phyloP scores from a whole-genome alignment of 495 filamentous ascomycete species.

The Penicillium taxi region DNA sequence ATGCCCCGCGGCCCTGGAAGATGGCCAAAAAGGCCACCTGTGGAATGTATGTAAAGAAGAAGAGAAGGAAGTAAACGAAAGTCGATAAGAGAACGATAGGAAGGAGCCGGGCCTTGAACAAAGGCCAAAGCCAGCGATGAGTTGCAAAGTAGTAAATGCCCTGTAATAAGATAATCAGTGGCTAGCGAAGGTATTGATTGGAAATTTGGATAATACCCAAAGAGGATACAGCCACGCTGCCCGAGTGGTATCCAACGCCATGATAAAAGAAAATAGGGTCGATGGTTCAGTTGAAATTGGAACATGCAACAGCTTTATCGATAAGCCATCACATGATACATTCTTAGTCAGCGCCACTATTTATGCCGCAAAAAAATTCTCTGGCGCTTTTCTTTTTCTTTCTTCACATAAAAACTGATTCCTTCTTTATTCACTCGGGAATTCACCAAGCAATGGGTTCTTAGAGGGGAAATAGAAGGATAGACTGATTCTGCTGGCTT shows the following conservation, averaged over 20 bases:
- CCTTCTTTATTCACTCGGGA: constrained; percentile 44
- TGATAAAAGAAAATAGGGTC: not conserved
- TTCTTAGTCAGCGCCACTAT: constrained; percentile 9
- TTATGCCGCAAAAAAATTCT: constrained; percentile 17
- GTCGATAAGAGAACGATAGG: constrained; percentile 50
- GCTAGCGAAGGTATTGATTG: not conserved
- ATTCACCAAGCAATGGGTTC: constrained; percentile 35
- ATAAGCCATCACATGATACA: constrained; percentile 27
- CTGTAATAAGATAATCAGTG: constrained; percentile 20
- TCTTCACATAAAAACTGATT: constrained; percentile 37
- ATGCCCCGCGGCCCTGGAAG: constrained; percentile 53
- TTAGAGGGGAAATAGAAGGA: constrained; percentile 46
- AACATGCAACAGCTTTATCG: constrained; percentile 29
- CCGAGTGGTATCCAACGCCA: constrained; percentile 21
- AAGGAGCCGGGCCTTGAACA: constrained; percentile 51
- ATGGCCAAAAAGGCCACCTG: constrained; percentile 58
- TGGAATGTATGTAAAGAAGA: constrained; percentile 53
- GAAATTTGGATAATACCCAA: constrained; percentile 29
- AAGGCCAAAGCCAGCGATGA: constrained; percentile 56
- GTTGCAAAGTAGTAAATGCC: constrained; percentile 53
- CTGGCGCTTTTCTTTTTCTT: constrained; percentile 27
- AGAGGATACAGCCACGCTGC: constrained; percentile 51
- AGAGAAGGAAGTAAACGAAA: constrained; percentile 54
- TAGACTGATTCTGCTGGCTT: constrained; percentile 41
- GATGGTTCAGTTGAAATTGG: constrained; percentile 12